Evolutionary conservation across 129 eudicot species (phyloP).

Genomic region (Chrysanthemum seticuspe): DNA sequence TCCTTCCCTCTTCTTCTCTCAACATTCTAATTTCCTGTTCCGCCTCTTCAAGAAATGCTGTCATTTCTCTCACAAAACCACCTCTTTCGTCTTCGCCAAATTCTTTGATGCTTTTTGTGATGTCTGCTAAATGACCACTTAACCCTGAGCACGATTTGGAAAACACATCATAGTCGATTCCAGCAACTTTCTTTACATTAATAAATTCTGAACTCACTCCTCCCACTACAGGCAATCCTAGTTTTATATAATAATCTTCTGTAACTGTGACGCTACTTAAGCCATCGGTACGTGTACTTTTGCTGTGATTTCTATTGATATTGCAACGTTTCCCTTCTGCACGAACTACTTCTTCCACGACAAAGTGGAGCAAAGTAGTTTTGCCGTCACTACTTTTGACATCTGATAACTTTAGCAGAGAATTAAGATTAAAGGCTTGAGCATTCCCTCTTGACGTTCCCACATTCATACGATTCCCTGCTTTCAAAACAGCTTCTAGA

Average conservation of each 20-base stretch:
- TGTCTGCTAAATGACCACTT: constrained; percentile 35
- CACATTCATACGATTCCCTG: constrained; percentile 79
- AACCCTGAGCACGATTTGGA: constrained; percentile 36
- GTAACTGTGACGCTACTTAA: constrained; percentile 10
- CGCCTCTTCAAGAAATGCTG: constrained; percentile 47
- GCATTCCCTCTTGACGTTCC: constrained; percentile 89
- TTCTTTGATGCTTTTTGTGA: constrained; percentile 28
- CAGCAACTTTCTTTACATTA: constrained; percentile 73
- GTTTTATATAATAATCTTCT: constrained; percentile 49
- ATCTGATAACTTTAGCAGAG: constrained; percentile 71
- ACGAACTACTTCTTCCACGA: constrained; percentile 77
- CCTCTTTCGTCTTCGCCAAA: constrained; percentile 41
- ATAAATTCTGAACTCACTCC: constrained; percentile 73
- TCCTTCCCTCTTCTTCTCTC: constrained; percentile 53
- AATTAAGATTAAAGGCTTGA: constrained; percentile 69
- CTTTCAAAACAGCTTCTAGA: constrained; percentile 75
- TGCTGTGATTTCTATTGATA: constrained; percentile 38
- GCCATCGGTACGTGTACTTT: constrained; percentile 17
- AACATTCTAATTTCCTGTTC: constrained; percentile 45
- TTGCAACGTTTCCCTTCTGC: constrained; percentile 78
- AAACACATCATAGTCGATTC: constrained; percentile 52
- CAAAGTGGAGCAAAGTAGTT: constrained; percentile 80
- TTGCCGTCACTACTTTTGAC: constrained; percentile 79
- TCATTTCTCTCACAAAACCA: constrained; percentile 54
- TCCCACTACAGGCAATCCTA: constrained; percentile 77